These are phyloP conservation scores for Naganishia sp. DNA, from an alignment of 1,284 basidiomycete species.

Conservation along the genomic window DNA sequence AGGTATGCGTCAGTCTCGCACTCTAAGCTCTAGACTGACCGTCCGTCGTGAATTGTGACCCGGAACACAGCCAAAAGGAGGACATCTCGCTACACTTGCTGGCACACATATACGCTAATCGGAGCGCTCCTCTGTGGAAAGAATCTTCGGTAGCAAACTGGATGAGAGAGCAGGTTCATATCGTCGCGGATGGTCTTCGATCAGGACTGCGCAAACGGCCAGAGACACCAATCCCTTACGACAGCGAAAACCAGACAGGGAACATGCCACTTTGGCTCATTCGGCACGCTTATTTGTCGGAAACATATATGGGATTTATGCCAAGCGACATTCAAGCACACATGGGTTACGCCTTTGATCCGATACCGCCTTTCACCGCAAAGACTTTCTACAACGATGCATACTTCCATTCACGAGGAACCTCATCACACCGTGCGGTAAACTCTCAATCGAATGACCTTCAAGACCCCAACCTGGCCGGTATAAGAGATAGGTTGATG, in stretches of 20 bases:
- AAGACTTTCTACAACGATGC: constrained; percentile 65
- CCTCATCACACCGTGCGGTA: constrained; percentile 8
- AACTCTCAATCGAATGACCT: constrained; percentile 1
- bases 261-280: constrained; percentile 34
- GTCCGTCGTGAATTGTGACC: constrained; percentile 36
- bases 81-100: constrained; percentile 61
- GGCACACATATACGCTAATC: constrained; percentile 79
- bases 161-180: constrained; percentile 61
- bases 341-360: constrained; percentile 71
- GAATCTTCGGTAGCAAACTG: constrained; percentile 65
- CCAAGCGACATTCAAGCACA: constrained; percentile 58
- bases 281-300: constrained; percentile 33
- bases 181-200: constrained; percentile 39
- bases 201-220: constrained; percentile 46
- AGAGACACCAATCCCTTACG: constrained; percentile 55
- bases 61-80: constrained; percentile 53
- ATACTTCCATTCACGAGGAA: constrained; percentile 62
- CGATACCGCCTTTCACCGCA: constrained; percentile 67
- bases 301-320: constrained; percentile 63
- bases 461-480: constrained; percentile 24
- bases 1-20: constrained; percentile 55
- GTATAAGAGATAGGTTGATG: constrained; percentile 23
- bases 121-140: constrained; percentile 78
- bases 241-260: constrained; percentile 43
- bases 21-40: constrained; percentile 39